A percentile compares a stretch with the other conserved stretches of the same genome.
phyloP scores from a whole-genome alignment of 2,329 filamentous ascomycete species.

The Neofusicoccum cordaticola region DNA sequence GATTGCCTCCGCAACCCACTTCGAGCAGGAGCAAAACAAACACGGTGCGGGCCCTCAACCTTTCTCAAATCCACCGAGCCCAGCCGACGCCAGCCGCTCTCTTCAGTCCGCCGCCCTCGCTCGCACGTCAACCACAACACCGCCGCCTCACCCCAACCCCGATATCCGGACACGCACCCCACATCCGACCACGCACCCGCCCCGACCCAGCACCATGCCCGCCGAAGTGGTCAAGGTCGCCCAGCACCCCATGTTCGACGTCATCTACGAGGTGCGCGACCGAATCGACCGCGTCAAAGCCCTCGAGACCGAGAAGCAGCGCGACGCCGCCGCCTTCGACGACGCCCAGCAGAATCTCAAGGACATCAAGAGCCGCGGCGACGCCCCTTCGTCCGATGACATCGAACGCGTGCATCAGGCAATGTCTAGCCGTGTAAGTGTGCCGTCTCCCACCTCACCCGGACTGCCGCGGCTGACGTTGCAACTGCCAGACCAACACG shows the following conservation, averaged over 20 bases:
- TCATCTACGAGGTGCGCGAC: slow-evolving; percentile 3
- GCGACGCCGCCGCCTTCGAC: background rate
- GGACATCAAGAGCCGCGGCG: background rate
- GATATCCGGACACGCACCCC: background rate
- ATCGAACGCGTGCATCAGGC: slow-evolving; percentile 2
- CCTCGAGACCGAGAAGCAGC: background rate
- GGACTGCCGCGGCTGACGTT: background rate
- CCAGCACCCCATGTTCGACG: slow-evolving; percentile 8
- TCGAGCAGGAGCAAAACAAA: background rate
- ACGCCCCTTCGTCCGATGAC: background rate
- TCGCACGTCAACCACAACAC: background rate
- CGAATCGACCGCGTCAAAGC: slow-evolving; percentile 9
- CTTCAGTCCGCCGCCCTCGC: background rate
- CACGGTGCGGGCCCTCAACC: background rate
- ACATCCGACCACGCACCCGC: background rate
- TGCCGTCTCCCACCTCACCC: no score
- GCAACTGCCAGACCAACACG: background rate
- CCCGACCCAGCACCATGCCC: background rate
- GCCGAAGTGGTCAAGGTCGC: background rate
- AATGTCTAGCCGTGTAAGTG: background rate
- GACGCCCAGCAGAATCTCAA: background rate
- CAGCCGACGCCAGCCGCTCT: background rate
- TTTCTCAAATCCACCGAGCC: background rate
- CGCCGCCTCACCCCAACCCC: background rate
- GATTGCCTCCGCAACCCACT: slow-evolving; percentile 4